A percentile compares a stretch with the other conserved stretches of the same genome.
Evolutionary conservation across 495 filamentous ascomycete genomes (phyloP).

Genomic region (Evansstolkia leycettana): DNA sequence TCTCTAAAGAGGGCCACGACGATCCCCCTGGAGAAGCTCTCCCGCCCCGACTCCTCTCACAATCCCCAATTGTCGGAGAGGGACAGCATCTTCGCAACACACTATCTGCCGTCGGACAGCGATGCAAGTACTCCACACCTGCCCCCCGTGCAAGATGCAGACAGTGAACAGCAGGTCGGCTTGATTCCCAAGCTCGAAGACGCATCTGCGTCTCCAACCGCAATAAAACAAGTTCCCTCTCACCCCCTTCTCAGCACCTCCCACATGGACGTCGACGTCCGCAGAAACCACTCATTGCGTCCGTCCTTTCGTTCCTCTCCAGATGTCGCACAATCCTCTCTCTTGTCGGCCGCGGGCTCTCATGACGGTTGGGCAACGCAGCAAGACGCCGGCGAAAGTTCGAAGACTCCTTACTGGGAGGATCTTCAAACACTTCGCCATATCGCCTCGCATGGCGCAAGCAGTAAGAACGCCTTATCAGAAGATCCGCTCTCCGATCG

Average conservation of each 20-base stretch:
- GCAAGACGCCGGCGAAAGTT: constrained; percentile 9
- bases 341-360: constrained; percentile 15
- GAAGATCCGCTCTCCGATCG: constrained; percentile 14
- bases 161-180: constrained; percentile 20
- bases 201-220: constrained; percentile 16
- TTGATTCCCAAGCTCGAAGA: constrained; percentile 20
- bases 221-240: constrained; percentile 26
- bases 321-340: constrained; percentile 13
- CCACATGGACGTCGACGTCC: constrained; percentile 34
- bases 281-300: constrained; percentile 23
- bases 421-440: constrained; percentile 3
- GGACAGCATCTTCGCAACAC: constrained; percentile 53
- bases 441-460: too few relatives aligned
- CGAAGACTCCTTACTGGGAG: constrained; percentile 6
- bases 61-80: constrained; percentile 46
- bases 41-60: constrained; percentile 18
- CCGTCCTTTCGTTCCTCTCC: constrained; percentile 20
- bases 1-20: constrained; percentile 27
- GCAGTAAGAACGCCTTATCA: constrained; percentile 1
- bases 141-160: constrained; percentile 21
- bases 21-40: constrained; percentile 14
- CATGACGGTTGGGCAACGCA: constrained; percentile 15
- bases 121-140: constrained; percentile 36
- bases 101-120: constrained; percentile 41
- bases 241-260: constrained; percentile 18